Conservation (phyloP, 345 rosid species). For the Murraya koenigii region DNA sequence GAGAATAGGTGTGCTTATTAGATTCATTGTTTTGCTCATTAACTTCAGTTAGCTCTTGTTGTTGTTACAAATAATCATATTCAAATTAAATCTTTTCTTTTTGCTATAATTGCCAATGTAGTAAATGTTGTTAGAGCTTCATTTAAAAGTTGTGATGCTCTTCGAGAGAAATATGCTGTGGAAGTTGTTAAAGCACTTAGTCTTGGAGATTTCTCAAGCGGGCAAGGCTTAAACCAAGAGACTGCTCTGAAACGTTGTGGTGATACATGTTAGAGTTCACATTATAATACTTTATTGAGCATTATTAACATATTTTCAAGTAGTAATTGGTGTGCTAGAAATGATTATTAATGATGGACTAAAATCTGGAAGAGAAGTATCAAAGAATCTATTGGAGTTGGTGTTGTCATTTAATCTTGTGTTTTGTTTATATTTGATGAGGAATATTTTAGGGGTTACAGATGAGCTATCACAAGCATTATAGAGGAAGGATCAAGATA, state of each 20-base stretch:
- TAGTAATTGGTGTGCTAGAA: background rate
- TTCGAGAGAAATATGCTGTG: background rate
- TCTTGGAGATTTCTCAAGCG: background rate
- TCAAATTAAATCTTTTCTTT: background rate
- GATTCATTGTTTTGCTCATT: constrained; percentile 8
- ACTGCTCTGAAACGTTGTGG: background rate
- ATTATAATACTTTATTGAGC: background rate
- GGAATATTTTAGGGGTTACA: background rate
- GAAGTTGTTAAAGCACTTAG: background rate
- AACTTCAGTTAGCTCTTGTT: background rate
- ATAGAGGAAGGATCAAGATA: background rate
- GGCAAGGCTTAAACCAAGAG: background rate
- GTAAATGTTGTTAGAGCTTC: constrained; percentile 1
- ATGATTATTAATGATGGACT: background rate
- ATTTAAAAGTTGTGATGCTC: background rate
- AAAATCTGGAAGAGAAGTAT: background rate
- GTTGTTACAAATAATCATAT: background rate
- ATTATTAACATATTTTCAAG: background rate
- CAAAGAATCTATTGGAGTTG: background rate
- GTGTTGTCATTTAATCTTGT: constrained; percentile 11
- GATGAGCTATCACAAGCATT: background rate
- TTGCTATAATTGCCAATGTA: background rate
- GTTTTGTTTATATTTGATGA: constrained; percentile 2
- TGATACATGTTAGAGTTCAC: constrained; percentile 4
- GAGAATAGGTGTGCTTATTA: background rate